Conservation (phyloP, 192 early-diverging fungal species). For the Coemansia sp. region DNA sequence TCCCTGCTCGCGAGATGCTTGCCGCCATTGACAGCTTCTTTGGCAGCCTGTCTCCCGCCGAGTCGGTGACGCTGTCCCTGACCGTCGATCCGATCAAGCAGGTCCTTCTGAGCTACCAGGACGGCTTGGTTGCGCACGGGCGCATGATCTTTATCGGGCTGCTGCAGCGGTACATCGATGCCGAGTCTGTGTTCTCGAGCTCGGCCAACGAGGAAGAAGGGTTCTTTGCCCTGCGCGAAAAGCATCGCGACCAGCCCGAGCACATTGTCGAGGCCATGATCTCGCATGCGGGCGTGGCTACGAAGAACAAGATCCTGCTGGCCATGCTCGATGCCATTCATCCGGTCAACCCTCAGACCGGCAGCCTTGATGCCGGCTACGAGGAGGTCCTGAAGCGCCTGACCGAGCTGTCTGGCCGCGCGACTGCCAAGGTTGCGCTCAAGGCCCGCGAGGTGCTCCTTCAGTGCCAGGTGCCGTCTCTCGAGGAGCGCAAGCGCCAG, state of each 20-base stretch:
- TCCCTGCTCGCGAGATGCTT: conserved; percentile 71
- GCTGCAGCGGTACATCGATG: conserved; percentile 79
- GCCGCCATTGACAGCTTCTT: conserved; percentile 58
- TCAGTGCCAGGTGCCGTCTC: conserved; percentile 86
- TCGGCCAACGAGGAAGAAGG: conserved; percentile 77
- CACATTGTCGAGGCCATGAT: conserved; percentile 66
- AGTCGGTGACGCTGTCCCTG: conserved; percentile 60
- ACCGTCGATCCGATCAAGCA: conserved; percentile 63
- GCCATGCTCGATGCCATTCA: conserved; percentile 77
- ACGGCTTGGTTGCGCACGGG: conserved; percentile 75
- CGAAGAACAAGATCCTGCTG: conserved; percentile 75
- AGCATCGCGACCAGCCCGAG: conserved; percentile 77
- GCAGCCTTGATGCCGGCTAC: conserved; percentile 68
- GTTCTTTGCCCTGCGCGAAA: conserved; percentile 78
- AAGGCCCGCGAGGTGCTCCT: conserved; percentile 94
- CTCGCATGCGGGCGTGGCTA: conserved; percentile 78
- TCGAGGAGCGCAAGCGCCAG: conserved; percentile 79
- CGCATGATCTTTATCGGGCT: conserved; percentile 67
- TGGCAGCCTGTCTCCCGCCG: conserved; percentile 59
- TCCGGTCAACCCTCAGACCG: conserved; percentile 58
- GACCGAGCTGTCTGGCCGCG: conserved; percentile 70
- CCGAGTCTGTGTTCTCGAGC: conserved; percentile 80
- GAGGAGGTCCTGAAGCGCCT: conserved; percentile 73
- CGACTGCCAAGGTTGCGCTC: conserved; percentile 85
- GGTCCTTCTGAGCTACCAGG: conserved; percentile 66